Base-by-base conservation (phyloP, 129 eudicot genomes). In the Tagetes patula region DNA sequence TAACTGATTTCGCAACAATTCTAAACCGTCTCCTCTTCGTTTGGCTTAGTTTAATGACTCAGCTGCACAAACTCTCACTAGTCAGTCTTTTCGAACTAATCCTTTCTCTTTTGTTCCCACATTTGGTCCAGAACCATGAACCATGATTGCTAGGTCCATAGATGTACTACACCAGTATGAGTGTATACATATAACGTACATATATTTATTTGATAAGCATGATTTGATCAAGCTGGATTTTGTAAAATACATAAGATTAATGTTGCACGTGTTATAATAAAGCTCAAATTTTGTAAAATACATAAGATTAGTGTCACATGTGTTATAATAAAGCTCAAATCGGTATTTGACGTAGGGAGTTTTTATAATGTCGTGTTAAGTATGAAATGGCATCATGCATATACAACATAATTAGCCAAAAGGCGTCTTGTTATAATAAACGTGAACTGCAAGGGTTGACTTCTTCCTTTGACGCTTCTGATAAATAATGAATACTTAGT, bases 351-450 rank as follows among this genome's bases (percentile, higher is more conserved):
- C 3, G 55, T 49, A 49, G 0, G 30, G 55, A 12, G 13, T 49
- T 0, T 0, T 12, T 49, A 49, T 48, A 10, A 9, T 46, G 2
- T 47, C 11, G 11, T 10, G 2, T 13, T 49, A 49, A 49, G 13
- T 49, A 13, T 13, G 55, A 49, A 49, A 1, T 6, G 12, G 27
- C 55, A 49, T 49, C 4, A 4, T 11, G 39, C 14, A 61, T 62
- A 37, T 47, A 11, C 52, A 2, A 11, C 52, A 47, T 47, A 47
- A 47, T 47, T 11, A 47, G 52, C 13, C 56, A 30, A 20, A 52
- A 56, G 52, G 60, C 11, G 75, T 13, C 32, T 14, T 75, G 45
- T 53, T 46, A 13, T 47, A 20, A 33, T 50, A 66, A 65, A 39
- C 53, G 79, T 8, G 46, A 40, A 52, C 2, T 40, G 2, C 36